phyloP scores from a whole-genome alignment of 176 grass and related monocot genomes.

The Rhynchospora tenuis region DNA sequence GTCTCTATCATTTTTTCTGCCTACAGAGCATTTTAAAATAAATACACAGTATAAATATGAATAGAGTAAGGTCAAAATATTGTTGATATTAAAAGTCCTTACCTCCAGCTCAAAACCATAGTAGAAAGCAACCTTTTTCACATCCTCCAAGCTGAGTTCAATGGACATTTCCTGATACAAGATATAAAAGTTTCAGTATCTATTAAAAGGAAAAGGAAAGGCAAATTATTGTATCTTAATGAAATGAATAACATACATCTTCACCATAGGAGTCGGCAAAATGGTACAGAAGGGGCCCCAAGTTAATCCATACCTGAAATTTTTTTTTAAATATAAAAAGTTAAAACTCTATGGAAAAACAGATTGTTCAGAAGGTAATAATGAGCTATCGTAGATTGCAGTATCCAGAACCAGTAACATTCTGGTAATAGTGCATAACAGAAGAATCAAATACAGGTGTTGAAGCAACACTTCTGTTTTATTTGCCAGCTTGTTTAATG shows the following conservation, averaged over 20 bases:
- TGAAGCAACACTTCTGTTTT: not conserved
- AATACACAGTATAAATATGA: conserved; percentile 18
- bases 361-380: not conserved
- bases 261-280: conserved; percentile 80
- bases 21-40: conserved; percentile 34
- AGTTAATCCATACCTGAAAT: conserved; percentile 87
- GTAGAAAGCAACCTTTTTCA: conserved; percentile 76
- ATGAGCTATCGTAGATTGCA: not conserved
- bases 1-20: conserved; percentile 89
- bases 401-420: not conserved
- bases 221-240: not conserved
- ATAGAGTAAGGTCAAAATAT: not conserved
- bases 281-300: conserved; percentile 90
- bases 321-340: conserved; percentile 16
- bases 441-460: not conserved
- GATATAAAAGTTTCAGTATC: conserved; percentile 33
- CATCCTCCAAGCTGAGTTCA: conserved; percentile 96
- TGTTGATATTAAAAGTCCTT: conserved; percentile 22
- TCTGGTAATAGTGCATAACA: not conserved
- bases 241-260: conserved; percentile 63
- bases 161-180: conserved; percentile 89
- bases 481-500: not conserved
- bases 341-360: not conserved
- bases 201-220: conserved; percentile 19
- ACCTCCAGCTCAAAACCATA: conserved; percentile 96